Evolutionary conservation across 306 rosid genomes (phyloP).

Genomic region (Rubus idaeus): DNA sequence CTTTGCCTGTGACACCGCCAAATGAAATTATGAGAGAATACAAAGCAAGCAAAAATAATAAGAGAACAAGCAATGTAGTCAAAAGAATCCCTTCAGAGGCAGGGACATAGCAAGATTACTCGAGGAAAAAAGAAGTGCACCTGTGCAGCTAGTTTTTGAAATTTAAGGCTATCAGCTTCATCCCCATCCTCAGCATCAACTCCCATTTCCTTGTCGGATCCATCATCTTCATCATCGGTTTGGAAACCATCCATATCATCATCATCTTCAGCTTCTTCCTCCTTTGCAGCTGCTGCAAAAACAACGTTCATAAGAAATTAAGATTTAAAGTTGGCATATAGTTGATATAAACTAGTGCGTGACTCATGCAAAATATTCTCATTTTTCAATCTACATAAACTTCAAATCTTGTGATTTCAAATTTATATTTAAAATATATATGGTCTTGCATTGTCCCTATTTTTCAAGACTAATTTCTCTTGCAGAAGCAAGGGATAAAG

Average conservation of each 20-base stretch:
- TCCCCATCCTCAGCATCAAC: conserved; percentile 83
- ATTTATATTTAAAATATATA: background rate
- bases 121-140: conserved; percentile 29
- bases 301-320: conserved; percentile 14
- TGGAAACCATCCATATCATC: conserved; percentile 96
- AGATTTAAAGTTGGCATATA: background rate
- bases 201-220: conserved; percentile 93
- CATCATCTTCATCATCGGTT: conserved; percentile 84
- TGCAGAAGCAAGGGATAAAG: background rate
- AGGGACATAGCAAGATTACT: background rate
- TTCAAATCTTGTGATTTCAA: background rate
- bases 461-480: background rate
- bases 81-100: background rate
- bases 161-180: conserved; percentile 65
- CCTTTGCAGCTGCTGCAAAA: conserved; percentile 77
- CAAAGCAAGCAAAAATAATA: background rate
- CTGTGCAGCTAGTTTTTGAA: conserved; percentile 91
- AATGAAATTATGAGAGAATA: conserved; percentile 11
- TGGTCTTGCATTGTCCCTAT: background rate
- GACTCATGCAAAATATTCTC: background rate
- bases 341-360: too few species aligned
- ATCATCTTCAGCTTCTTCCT: conserved; percentile 84
- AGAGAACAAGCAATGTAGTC: background rate
- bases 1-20: conserved; percentile 52
- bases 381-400: background rate